Conservation (phyloP, 2,329 filamentous ascomycete genomes). For the Penicillium sp. region DNA sequence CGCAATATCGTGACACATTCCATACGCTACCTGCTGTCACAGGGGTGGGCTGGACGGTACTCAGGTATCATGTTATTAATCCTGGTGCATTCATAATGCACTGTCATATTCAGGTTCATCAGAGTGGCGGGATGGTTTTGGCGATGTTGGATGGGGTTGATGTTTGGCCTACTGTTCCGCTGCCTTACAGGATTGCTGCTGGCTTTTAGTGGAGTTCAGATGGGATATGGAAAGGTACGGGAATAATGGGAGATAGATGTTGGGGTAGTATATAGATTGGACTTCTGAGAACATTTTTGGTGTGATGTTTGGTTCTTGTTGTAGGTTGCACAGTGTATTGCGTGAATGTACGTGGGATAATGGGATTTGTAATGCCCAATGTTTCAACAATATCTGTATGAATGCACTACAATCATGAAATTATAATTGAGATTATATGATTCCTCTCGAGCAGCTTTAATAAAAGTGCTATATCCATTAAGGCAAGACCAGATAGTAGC, state of each 20-base stretch:
- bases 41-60: slow-evolving; percentile 41
- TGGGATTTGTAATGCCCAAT: background rate
- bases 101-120: slow-evolving; percentile 53
- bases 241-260: background rate
- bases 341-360: background rate
- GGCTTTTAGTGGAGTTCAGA: slow-evolving; percentile 8
- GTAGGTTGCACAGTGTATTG: background rate
- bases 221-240: too few species aligned
- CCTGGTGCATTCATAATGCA: slow-evolving; percentile 52
- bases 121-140: slow-evolving; percentile 51
- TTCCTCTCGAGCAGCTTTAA: background rate
- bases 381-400: background rate
- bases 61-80: slow-evolving; percentile 49
- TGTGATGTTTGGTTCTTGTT: background rate
- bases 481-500: background rate
- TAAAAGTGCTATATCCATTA: background rate
- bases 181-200: slow-evolving; percentile 14
- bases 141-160: slow-evolving; percentile 51
- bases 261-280: background rate
- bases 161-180: slow-evolving; percentile 35
- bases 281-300: background rate
- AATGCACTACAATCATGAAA: background rate
- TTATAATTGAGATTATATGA: background rate
- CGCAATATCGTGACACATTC: slow-evolving; percentile 54
- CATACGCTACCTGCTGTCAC: slow-evolving; percentile 35